Base-by-base conservation (phyloP, 495 filamentous ascomycete genomes). In the Penicillium malachiteum region DNA sequence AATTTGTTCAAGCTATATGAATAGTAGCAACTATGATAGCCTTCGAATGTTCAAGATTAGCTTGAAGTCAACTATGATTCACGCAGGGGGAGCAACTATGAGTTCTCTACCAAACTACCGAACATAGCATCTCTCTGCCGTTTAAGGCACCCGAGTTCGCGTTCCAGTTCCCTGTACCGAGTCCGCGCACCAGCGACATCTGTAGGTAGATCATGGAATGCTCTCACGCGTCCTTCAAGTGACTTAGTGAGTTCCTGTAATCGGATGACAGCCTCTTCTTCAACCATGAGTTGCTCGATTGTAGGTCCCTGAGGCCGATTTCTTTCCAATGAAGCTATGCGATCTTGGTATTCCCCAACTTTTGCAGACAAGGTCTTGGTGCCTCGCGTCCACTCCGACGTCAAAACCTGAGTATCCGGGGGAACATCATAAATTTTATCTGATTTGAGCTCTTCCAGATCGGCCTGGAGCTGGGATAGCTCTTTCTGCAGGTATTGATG, bases 161-260 rank as follows among this genome's bases (percentile, higher is more conserved):
- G 69, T 46, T 87, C 80, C 54, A 89, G 62, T 39, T 76, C 71
- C 60, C 87, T 86, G 40, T 93, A 78, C 66, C 87, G 83, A 13
- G 76, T 63, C 55, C 85, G 77, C 21, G 90, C 90, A 26, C 80
- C 77, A 47, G 87, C 80, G 30, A 80, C 70, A 58, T 93, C 87
- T 12, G 81, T 82, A 11, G 91, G 88, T 54, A 96, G 65, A 7
- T 87, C 84, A 55, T 84, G 79, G 59, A 88, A 93, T 3, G 70
- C 75, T 18, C 74, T 71, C 37, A 88, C 81, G 0, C 68, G 76
- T 7, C 72, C 66, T 57, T 89, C 85, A 18, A 86, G 71, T 0
- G 56, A 63, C 30, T 78, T 70, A 7, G 86, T 73, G 16, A 46
- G 68, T 44, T 70, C 68, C 35, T 54, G 60, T 47, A 68, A 49